Conservation (phyloP, 257 asterid species). For the Leonotis leonurus region DNA sequence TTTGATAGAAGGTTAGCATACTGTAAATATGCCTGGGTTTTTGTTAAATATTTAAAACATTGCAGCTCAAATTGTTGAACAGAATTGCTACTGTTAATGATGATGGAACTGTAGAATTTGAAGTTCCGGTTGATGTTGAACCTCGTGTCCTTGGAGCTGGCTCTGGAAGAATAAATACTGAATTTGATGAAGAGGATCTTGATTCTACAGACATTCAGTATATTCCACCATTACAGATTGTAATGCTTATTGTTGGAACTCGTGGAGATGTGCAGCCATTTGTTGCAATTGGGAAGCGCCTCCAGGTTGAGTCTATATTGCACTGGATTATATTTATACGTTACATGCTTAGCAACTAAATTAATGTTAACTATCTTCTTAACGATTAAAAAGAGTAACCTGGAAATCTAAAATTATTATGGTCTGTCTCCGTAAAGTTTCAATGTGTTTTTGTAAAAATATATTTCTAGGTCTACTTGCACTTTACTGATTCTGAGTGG, state of each 20-base stretch:
- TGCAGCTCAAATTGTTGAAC: constrained; percentile 91
- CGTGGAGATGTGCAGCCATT: constrained; percentile 98
- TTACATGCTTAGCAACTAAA: not conserved
- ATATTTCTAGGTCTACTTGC: constrained; percentile 3
- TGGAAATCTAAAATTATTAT: not conserved
- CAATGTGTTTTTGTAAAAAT: not conserved
- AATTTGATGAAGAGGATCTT: constrained; percentile 51
- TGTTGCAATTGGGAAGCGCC: constrained; percentile 80
- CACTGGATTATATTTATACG: constrained; percentile 6
- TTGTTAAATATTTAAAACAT: constrained; percentile 41
- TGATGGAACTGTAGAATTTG: constrained; percentile 92
- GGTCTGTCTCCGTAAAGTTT: not conserved
- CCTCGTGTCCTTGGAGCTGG: constrained; percentile 36
- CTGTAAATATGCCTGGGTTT: constrained; percentile 23
- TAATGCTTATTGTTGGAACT: constrained; percentile 92
- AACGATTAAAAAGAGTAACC: not conserved
- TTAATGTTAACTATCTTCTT: not conserved
- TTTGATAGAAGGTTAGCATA: constrained; percentile 18
- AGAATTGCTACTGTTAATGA: constrained; percentile 86
- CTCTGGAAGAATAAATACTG: constrained; percentile 28
- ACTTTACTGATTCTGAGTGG: not conserved
- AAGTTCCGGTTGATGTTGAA: constrained; percentile 71
- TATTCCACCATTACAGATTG: constrained; percentile 81
- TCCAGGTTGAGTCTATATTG: constrained; percentile 43
- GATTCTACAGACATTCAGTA: constrained; percentile 59